Base-by-base conservation (phyloP, 2,329 filamentous ascomycete genomes). In the Ophioceras dolichostomum region DNA sequence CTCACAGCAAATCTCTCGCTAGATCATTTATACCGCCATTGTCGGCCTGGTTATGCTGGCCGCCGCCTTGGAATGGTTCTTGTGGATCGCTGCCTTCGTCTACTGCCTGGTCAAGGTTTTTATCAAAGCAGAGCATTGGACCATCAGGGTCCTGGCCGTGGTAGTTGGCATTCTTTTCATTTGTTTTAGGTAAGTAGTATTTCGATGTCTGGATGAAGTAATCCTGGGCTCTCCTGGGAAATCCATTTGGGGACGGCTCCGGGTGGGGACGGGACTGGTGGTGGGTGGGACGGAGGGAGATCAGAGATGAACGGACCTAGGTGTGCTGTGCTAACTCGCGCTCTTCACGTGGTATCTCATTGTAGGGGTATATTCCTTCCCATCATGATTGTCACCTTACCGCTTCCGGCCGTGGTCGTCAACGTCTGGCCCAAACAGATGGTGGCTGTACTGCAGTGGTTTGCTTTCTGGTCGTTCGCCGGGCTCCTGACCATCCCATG, bases 401-500 rank as follows among this genome's bases (percentile, higher is more conserved):
- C 89, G 1, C 67, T 96, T 3, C 89, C 89, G 1, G 60, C 67
- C 16, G 70, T 76, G 41, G 66, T 95, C 32, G 79, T 79, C 7
- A 67, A 73, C 41, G 71, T 83, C 47, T 93, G 89, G 61, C 88
- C 89, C 0, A 39, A 55, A 3, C 38, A 57, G 2, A 73, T 91
- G 67, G 81, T 91, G 29, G 59, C 55, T 2, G 68, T 83, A 33
- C 68, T 96, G 12, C 88, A 95, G 54, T 93, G 86, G 83, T 94
- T 96, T 52, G 88, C 87, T 4, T 96, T 96, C 57, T 95, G 85
- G 79, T 79, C 82, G 20, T 96, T 96, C 47, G 81, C 88, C 1
- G 75, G 76, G 44, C 74, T 96, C 9, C 64, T 98, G 40, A 86
- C 83, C 1, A 68, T 94, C 2, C 91, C 91, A 0, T 95, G 87